Base-by-base conservation (phyloP, 208 protist species). In the Tritrichomonas musculus region DNA sequence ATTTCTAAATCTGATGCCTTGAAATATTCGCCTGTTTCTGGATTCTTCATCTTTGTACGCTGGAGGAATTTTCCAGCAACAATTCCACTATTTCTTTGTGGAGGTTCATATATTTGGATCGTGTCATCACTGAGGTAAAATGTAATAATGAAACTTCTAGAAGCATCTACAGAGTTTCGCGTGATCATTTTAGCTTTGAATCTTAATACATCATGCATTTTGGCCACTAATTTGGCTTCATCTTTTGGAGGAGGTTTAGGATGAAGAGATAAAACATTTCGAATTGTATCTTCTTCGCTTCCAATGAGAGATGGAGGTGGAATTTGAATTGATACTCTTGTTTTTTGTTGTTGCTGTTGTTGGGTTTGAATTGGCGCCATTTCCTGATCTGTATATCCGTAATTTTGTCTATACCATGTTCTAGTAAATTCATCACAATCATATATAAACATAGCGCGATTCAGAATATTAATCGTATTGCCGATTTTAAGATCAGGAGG, bases 61-160 rank as follows among this genome's bases (percentile, higher is more conserved):
- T 94, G 50, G 4, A 94, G 64, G 69, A 94, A 94, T 72, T 94
- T 94, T 14, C 94, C 94, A 1, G 82, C 94, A 80, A 94, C 50
- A 39, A 94, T 93, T 27, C 94, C 94, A 30, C 73, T 93, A 57
- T 94, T 94, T n/a, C 94, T 77, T 39, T 33, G 36, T 25, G 53
- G 82, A 30, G 60, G 65, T 60, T 94, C 94, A 47, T 92, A 94
- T 5, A 94, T 73, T 36, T 88, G 50, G 9, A 94, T 65, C 36
- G 92, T 94, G 36, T 84, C 69, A 55, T 93, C 92, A 20, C 39
- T 50, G 39, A 93, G 49, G 72, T 53, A 94, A 44, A 92, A 94
- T n/a, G 94, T 94, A 44, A 94, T 30, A 47, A 94, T 93, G 66
- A 94, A 94, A 5, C 50, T 44, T 22, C 94, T 25, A 0, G 65